phyloP scores from a whole-genome alignment of 305 asterid species.

The Fraxinus nigra region DNA sequence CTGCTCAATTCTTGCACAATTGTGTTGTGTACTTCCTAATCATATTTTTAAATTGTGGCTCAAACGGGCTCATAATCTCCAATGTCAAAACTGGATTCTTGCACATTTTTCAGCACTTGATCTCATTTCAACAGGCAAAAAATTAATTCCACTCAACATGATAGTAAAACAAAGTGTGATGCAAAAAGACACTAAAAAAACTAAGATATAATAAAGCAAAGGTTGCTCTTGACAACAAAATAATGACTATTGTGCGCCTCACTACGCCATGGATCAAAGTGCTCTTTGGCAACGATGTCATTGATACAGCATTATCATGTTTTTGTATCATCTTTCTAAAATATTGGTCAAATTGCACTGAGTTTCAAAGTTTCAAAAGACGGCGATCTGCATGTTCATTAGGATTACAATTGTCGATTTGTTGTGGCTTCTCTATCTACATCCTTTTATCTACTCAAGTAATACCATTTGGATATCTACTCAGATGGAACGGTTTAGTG shows the following conservation, averaged over 20 bases:
- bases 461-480: not conserved
- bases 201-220: not conserved
- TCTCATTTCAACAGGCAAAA: not conserved
- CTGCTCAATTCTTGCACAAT: slow-evolving; percentile 16
- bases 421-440: not conserved
- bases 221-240: not conserved
- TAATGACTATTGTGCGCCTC: not conserved
- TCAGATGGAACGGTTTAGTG: not conserved
- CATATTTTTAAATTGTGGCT: not conserved
- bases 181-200: not conserved
- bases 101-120: not conserved
- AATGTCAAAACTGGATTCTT: not conserved
- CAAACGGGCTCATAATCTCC: not conserved
- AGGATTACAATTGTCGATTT: slow-evolving; percentile 5
- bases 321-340: not conserved
- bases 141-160: not conserved
- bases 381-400: slow-evolving; percentile 5
- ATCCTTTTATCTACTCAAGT: not conserved
- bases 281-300: not conserved
- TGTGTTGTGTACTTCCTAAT: not conserved
- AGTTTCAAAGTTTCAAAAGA: not conserved
- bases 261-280: not conserved
- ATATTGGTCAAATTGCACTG: not conserved
- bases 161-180: not conserved
- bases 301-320: not conserved